Evolutionary conservation across 2,329 filamentous ascomycete species (phyloP), one percentile per base, ranked within the genome.

Genomic region (Geosmithia putterillii): DNA sequence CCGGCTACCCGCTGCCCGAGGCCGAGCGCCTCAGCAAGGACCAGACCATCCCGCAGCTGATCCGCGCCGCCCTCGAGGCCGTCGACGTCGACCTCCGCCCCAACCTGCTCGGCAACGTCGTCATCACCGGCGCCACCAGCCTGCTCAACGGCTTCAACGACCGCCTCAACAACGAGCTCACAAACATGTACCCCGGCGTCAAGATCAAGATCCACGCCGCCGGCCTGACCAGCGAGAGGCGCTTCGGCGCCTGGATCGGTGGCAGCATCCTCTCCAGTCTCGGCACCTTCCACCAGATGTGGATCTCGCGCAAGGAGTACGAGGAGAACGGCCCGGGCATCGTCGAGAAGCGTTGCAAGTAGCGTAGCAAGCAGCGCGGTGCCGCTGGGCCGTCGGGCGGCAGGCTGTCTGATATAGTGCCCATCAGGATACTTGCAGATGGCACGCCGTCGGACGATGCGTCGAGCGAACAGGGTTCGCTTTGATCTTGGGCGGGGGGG

Each of bases 271-370:
- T 98, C 52, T 89, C 86, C 7, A 95, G 89, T 63, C 64, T 98
- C 65, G 94, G 94, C 9, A 95, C 89, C 14, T 98, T 98, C 66
- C 92, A 98, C 67, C 92, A 98, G 70, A 90, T 98, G 84, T 98
- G 92, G 92, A 94, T 98, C 54, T 90, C 83, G 20, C 86, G 81
- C 63, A 94, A 95, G 71, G 92, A 98, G 69, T 96, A 95, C 55
- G 88, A 95, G 50, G 94, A 98, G 70, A 89, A 95, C 61, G 92
- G 92, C 2, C 70, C 81, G 6, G 79, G 79, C 50, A 89, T 96
- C 53, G 86, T 96, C 38, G 90, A 96, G 72, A 95, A 95, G 76
- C 74, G 90, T 55, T 96, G 90, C 74, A 94, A 95, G 69, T 96
- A 67, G 52, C 48, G 32, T 14, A 34, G 18, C 12, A 22, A 7